Percentiles rank a stretch among this genome's conserved stretches.
phyloP scores from a whole-genome alignment of 345 rosid genomes.

The Brassica nigra region DNA sequence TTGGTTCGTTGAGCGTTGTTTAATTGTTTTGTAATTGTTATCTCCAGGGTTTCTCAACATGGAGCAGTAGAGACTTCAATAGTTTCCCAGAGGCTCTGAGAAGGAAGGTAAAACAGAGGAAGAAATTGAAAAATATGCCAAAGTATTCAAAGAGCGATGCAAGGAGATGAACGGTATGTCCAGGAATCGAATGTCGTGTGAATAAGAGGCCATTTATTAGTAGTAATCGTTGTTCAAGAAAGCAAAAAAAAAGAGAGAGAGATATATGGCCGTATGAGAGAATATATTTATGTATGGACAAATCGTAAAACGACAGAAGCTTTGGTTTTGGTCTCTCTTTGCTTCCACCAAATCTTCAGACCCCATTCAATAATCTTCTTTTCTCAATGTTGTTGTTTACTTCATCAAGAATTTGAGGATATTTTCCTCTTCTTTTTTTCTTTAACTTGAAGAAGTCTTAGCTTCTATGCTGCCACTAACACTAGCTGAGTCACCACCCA shows the following conservation, averaged over 20 bases:
- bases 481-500: slow-evolving; percentile 48
- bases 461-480: slow-evolving; percentile 41
- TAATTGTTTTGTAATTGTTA: background rate
- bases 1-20: slow-evolving; percentile 7
- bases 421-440: background rate
- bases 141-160: slow-evolving; percentile 83
- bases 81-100: slow-evolving; percentile 77
- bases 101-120: slow-evolving; percentile 95
- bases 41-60: slow-evolving; percentile 82
- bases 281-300: slow-evolving; percentile 35
- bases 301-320: slow-evolving; percentile 34
- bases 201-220: slow-evolving; percentile 44
- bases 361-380: slow-evolving; percentile 40
- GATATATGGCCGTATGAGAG: slow-evolving; percentile 41
- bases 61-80: slow-evolving; percentile 93
- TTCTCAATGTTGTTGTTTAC: slow-evolving; percentile 35
- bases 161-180: slow-evolving; percentile 78
- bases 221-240: slow-evolving; percentile 15
- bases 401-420: slow-evolving; percentile 15
- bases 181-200: slow-evolving; percentile 3
- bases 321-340: slow-evolving; percentile 25
- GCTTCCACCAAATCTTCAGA: slow-evolving; percentile 37
- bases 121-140: slow-evolving; percentile 91
- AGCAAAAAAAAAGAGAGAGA: background rate
- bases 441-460: slow-evolving; percentile 37